phyloP scores from a whole-genome alignment of 805 yeast species.

The Aciculoconidium aculeatum region DNA sequence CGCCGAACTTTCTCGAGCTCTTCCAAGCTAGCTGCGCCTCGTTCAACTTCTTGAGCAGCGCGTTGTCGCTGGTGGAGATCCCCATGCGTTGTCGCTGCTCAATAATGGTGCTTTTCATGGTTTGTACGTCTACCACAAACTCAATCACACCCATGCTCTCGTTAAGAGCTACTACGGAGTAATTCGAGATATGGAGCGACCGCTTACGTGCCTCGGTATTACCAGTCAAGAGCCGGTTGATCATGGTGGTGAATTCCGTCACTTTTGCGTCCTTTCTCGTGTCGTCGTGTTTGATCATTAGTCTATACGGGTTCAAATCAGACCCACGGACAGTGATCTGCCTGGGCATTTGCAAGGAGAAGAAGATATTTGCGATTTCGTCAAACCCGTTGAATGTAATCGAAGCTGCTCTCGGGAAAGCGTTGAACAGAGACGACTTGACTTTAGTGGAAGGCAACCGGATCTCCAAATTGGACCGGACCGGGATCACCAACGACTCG shows the following conservation, averaged over 20 bases:
- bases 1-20: slow-evolving; percentile 11
- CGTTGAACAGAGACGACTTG: slow-evolving; percentile 33
- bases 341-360: slow-evolving; percentile 84
- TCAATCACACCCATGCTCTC: slow-evolving; percentile 89
- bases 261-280: slow-evolving; percentile 92
- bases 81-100: slow-evolving; percentile 18
- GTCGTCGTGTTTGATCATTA: slow-evolving; percentile 87
- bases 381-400: slow-evolving; percentile 59
- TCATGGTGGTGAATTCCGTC: slow-evolving; percentile 83
- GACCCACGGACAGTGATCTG: slow-evolving; percentile 71
- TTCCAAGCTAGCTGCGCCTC: slow-evolving; percentile 19
- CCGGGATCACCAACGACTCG: slow-evolving; percentile 63
- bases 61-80: slow-evolving; percentile 16
- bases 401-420: slow-evolving; percentile 40
- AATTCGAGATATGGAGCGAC: slow-evolving; percentile 64
- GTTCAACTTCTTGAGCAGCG: slow-evolving; percentile 18
- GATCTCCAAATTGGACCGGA: slow-evolving; percentile 62
- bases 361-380: slow-evolving; percentile 60
- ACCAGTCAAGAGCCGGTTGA: slow-evolving; percentile 63
- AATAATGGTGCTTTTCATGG: slow-evolving; percentile 53
- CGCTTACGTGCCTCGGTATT: slow-evolving; percentile 73
- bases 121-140: slow-evolving; percentile 72
- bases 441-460: slow-evolving; percentile 47
- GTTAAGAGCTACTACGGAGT: slow-evolving; percentile 82
- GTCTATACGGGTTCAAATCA: slow-evolving; percentile 65